A percentile compares a stretch with the other conserved stretches of the same genome.
Conservation (phyloP, 2,329 filamentous ascomycete species). For the Aspergillus hiratsukae region DNA sequence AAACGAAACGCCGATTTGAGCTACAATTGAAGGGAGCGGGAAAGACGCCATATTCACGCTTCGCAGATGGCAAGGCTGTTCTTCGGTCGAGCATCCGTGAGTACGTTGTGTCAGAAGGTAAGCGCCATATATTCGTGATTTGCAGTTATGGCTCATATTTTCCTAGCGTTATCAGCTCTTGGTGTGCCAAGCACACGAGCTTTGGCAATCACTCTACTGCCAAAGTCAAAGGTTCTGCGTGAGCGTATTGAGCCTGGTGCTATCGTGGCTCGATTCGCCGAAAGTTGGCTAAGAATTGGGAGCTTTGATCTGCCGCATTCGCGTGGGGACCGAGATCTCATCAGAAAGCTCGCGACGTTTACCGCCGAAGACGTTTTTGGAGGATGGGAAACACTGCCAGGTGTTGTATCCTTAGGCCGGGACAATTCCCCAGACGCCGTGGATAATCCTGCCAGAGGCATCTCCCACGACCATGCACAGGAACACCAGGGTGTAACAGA, state of each 20-base stretch:
- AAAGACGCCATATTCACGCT: constrained; percentile 88
- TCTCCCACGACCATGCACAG: constrained; percentile 58
- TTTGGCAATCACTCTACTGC: constrained; percentile 72
- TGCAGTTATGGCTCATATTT: not conserved
- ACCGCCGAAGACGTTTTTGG: constrained; percentile 81
- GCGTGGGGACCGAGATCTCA: constrained; percentile 70
- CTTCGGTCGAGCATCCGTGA: constrained; percentile 89
- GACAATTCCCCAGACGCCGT: constrained; percentile 32
- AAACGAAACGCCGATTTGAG: constrained; percentile 72
- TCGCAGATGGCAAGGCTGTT: constrained; percentile 93
- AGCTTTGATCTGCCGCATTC: constrained; percentile 90
- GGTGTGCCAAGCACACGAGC: constrained; percentile 83
- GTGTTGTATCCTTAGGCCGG: constrained; percentile 44
- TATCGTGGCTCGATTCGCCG: constrained; percentile 86
- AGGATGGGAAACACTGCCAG: constrained; percentile 81
- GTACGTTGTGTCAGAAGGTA: constrained; percentile 83
- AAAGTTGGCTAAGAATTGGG: constrained; percentile 88
- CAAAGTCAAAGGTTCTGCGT: constrained; percentile 66
- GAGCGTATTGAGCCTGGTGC: constrained; percentile 85
- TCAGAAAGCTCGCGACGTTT: constrained; percentile 73
- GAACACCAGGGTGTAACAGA: constrained; percentile 65
- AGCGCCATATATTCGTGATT: not conserved
- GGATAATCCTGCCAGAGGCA: constrained; percentile 47
- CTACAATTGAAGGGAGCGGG: constrained; percentile 93
- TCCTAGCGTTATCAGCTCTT: constrained; percentile 66